Base-by-base conservation (phyloP, 2,329 filamentous ascomycete species). In the Fusarium napiforme region DNA sequence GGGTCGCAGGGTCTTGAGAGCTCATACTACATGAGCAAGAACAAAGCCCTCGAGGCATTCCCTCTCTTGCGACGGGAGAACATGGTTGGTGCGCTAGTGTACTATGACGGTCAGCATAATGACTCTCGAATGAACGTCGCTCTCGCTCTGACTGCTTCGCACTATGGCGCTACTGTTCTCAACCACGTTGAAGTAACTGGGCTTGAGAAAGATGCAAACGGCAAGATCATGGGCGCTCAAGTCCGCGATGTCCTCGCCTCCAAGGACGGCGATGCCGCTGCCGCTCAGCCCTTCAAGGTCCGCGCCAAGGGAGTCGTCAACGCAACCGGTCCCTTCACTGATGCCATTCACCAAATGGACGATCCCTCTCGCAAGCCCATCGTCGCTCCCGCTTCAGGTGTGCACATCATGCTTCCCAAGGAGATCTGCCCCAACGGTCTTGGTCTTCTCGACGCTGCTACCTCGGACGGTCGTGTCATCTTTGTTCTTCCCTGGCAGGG, bases 401-500 rank as follows among this genome's bases (percentile, higher is more conserved):
- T 94, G n/a, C 93, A 96, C 84, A 87, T 96, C 72, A 91, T 96
- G 78, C 89, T 96, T 3, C 93, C 93, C 28, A 92, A 93, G 62
- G 93, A 93, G 83, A 93, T 92, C 83, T 93, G 91, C 80, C 93
- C 93, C 60, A 88, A 91, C 61, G 90, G 93, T 79, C 95, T 96
- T 91, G 93, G 93, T 70, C 86, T 96, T 57, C 93, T 96, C 73
- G 93, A 96, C 76, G 93, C 93, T 45, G 95, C 93, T 7, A 73
- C 71, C 9, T 95, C 93, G 2, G 93, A 96, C 78, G 93, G 93
- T n/a, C 90, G 93, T 78, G 93, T 96, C 72, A 93, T 96, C 77
- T 96, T 96, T 86, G 94, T 96, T 81, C 86, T 96, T 59, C 93
- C 93, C 12, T 96, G 93, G 93, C 92, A 96, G 82, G 93, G 93